phyloP scores from a whole-genome alignment of 352 stramenopile species.

The Elongisporangium senticosum region DNA sequence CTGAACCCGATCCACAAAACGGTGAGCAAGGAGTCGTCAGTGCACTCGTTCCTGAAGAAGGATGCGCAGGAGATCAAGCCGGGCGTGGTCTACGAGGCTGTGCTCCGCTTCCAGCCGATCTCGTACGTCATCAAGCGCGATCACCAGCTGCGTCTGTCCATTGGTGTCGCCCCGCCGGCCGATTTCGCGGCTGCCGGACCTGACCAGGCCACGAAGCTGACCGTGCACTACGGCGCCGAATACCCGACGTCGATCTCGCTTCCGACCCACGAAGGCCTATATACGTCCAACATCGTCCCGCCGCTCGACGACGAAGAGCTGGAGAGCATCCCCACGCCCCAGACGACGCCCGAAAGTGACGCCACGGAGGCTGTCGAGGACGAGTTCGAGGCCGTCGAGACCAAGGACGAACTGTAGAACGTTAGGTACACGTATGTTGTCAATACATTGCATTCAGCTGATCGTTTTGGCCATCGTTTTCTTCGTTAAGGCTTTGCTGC shows the following conservation, averaged over 20 bases:
- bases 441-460: not conserved
- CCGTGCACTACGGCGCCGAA: constrained; percentile 61
- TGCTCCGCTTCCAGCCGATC: constrained; percentile 68
- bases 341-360: constrained; percentile 10
- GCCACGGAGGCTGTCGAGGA: constrained; percentile 25
- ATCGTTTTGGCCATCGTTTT: too few relatives aligned
- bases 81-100: constrained; percentile 68
- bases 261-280: constrained; percentile 53
- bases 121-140: constrained; percentile 76
- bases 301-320: constrained; percentile 16
- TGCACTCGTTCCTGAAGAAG: constrained; percentile 62
- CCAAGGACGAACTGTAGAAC: constrained; percentile 48
- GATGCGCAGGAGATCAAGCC: constrained; percentile 55
- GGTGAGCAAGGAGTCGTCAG: constrained; percentile 46
- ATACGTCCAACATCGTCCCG: constrained; percentile 57
- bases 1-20: constrained; percentile 68
- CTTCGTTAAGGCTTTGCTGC: too few relatives aligned
- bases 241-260: constrained; percentile 72
- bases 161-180: constrained; percentile 46
- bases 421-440: not conserved
- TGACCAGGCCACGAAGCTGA: constrained; percentile 59
- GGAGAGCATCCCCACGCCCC: constrained; percentile 14
- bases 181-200: constrained; percentile 49
- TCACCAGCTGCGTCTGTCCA: constrained; percentile 70
- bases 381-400: constrained; percentile 45